Conservation (phyloP, 2,329 filamentous ascomycete species). For the Fusarium marasasianum region DNA sequence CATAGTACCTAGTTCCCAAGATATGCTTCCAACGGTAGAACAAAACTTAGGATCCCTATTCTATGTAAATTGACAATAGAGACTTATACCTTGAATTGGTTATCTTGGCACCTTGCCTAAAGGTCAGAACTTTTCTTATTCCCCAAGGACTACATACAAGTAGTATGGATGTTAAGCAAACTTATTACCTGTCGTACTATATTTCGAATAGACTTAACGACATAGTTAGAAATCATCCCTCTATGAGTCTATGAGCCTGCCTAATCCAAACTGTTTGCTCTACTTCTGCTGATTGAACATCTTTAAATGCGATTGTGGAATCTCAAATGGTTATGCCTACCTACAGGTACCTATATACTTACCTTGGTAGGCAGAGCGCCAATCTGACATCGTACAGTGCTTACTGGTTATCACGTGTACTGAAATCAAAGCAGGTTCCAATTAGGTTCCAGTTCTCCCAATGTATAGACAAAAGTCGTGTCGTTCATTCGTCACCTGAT, state of each 20-base stretch:
- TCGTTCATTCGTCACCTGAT: neutral
- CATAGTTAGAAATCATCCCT: neutral
- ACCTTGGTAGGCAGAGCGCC: neutral
- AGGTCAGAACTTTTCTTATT: neutral
- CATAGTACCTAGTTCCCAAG: neutral
- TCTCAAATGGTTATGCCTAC: neutral
- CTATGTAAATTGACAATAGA: no score
- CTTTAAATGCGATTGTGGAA: neutral
- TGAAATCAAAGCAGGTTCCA: neutral
- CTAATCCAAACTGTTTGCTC: neutral
- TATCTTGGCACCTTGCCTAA: neutral
- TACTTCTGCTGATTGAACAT: neutral
- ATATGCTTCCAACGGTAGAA: neutral
- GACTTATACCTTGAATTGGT: neutral
- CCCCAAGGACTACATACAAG: neutral
- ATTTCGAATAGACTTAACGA: neutral
- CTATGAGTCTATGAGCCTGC: neutral
- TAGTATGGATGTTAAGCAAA: neutral
- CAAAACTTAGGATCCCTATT: neutral
- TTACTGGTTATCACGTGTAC: neutral
- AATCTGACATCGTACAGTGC: neutral
- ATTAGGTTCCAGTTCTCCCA: neutral
- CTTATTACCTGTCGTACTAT: no score
- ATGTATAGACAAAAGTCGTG: neutral
- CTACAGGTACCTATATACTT: neutral